phyloP scores from a whole-genome alignment of 2,329 filamentous ascomycete species.

The Tolypocladium ophioglossoides region DNA sequence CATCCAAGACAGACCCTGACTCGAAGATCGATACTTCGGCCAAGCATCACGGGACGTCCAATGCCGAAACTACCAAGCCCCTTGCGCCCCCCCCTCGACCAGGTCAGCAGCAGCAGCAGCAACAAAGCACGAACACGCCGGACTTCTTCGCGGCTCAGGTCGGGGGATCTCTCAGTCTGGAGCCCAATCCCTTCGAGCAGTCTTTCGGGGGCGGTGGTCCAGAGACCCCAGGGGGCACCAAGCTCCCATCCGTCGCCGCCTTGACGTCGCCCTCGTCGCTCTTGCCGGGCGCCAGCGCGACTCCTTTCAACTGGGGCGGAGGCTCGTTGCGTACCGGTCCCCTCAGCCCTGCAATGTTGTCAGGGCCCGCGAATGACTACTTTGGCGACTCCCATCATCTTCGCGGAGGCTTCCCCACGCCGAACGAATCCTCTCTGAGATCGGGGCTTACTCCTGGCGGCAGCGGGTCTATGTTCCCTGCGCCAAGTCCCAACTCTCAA shows the following conservation, averaged over 20 bases:
- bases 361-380: slow-evolving; percentile 77
- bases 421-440: slow-evolving; percentile 88
- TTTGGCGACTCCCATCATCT: slow-evolving; percentile 72
- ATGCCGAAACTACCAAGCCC: slow-evolving; percentile 51
- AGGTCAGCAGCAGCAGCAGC: slow-evolving; percentile 28
- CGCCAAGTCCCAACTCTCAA: slow-evolving; percentile 77
- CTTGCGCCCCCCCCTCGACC: slow-evolving; percentile 63
- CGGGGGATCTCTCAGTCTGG: slow-evolving; percentile 53
- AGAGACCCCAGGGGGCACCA: slow-evolving; percentile 73
- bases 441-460: slow-evolving; percentile 90
- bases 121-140: slow-evolving; percentile 39
- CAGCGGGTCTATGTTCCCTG: slow-evolving; percentile 94
- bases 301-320: slow-evolving; percentile 67
- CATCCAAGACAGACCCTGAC: slow-evolving; percentile 28
- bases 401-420: slow-evolving; percentile 79
- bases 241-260: slow-evolving; percentile 81
- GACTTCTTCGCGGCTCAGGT: slow-evolving; percentile 59
- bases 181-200: slow-evolving; percentile 95
- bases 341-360: slow-evolving; percentile 93
- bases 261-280: slow-evolving; percentile 84
- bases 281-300: slow-evolving; percentile 61
- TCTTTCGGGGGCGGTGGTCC: slow-evolving; percentile 63
- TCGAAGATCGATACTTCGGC: slow-evolving; percentile 33
- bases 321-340: slow-evolving; percentile 86
- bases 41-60: slow-evolving; percentile 40